Evolutionary conservation across 192 early-diverging fungal species (phyloP).

Genomic region (Rhizophagus prolifer): DNA sequence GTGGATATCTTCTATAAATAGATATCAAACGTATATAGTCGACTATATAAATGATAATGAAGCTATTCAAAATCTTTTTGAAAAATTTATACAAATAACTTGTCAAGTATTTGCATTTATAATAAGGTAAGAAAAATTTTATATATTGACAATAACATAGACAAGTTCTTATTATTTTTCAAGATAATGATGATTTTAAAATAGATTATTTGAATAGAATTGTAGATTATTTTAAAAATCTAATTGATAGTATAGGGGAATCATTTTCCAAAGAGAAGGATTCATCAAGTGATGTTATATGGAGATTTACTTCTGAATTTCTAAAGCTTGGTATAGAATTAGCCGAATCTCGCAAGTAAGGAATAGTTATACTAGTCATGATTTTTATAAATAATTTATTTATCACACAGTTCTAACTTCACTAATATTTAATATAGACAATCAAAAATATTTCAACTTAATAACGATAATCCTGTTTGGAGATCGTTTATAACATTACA

Average conservation of each 20-base stretch:
- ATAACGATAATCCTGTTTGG: not conserved
- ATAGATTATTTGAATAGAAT: not conserved
- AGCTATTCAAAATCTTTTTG: not conserved
- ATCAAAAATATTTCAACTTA: not conserved
- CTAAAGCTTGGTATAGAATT: not conserved
- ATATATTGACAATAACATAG: not conserved
- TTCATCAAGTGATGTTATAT: not conserved
- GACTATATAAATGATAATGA: not conserved
- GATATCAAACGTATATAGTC: not conserved
- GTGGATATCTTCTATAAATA: slow-evolving; percentile 15
- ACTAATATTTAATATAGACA: not conserved
- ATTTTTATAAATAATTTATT: not conserved
- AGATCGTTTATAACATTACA: not conserved
- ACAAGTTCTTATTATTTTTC: not conserved
- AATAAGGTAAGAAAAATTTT: not conserved
- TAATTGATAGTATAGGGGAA: not conserved
- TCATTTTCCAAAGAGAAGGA: not conserved
- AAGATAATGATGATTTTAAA: not conserved
- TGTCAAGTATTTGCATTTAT: not conserved
- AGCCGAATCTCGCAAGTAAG: not conserved
- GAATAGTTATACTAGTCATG: not conserved
- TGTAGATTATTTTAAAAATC: slow-evolving; percentile 2
- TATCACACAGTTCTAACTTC: too few species aligned
- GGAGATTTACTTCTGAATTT: slow-evolving; percentile 12
- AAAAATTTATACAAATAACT: not conserved